phyloP scores from a whole-genome alignment of 192 early-diverging fungal species.

The Spinellus fusiger region DNA sequence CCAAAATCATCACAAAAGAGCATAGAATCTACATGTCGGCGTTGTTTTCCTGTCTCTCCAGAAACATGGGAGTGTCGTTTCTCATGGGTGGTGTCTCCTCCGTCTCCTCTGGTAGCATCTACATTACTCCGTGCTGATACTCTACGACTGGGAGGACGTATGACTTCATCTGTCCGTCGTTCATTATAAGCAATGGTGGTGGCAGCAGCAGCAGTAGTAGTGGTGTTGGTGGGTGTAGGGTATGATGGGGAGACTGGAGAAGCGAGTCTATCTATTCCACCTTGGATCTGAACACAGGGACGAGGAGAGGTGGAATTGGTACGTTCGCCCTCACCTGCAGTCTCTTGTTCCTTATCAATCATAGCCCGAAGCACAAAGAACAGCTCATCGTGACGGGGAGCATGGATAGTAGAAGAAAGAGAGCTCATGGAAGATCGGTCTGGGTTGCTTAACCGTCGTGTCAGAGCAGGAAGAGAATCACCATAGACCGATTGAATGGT shows the following conservation, averaged over 20 bases:
- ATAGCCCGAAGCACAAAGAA: neutral
- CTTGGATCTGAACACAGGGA: too few species aligned
- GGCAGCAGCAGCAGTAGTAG: too few species aligned
- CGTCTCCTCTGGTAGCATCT: neutral
- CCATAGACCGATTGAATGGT: constrained; percentile 11
- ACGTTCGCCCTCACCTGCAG: neutral
- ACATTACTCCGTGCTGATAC: neutral
- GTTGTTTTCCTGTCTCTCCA: too few species aligned
- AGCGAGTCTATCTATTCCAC: too few species aligned
- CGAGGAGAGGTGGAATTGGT: too few species aligned
- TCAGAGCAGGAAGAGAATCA: constrained; percentile 4
- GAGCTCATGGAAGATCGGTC: constrained; percentile 17
- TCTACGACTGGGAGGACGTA: neutral
- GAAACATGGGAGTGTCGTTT: constrained; percentile 14
- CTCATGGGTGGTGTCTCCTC: neutral
- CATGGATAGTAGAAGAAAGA: neutral
- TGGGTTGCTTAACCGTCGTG: constrained; percentile 17
- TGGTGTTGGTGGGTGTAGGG: too few species aligned
- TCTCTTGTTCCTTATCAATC: neutral
- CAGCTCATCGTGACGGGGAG: neutral
- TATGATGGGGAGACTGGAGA: too few species aligned
- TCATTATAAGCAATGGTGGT: too few species aligned
- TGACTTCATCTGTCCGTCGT: too few species aligned
- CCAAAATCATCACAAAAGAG: constrained; percentile 40
- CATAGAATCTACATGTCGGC: constrained; percentile 15